A percentile compares a stretch with the other conserved stretches of the same genome.
phyloP scores from a whole-genome alignment of 208 protist species.

The Strigomonas culicis region DNA sequence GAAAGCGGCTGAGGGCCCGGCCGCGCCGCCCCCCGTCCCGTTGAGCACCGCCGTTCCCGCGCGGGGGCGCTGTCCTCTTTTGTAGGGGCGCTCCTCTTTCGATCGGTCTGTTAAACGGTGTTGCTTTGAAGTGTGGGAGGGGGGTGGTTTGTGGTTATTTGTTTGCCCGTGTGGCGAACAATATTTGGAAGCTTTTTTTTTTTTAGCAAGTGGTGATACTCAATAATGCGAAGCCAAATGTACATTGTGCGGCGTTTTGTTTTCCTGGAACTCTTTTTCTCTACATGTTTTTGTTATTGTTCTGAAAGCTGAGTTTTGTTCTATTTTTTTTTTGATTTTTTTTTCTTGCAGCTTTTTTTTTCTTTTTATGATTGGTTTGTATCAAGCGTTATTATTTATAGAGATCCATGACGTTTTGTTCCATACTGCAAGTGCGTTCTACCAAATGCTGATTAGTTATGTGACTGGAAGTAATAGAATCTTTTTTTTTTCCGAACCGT shows the following conservation, averaged over 20 bases:
- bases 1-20: no score
- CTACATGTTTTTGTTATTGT: not conserved
- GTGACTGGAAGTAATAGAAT: not conserved
- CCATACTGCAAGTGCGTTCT: not conserved
- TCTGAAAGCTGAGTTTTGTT: not conserved
- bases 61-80: no score
- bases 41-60: no score
- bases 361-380: not conserved
- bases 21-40: no score
- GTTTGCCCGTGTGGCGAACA: conserved; percentile 68
- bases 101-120: no score
- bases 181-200: conserved; percentile 63
- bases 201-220: conserved; percentile 76
- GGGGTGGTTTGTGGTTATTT: not conserved
- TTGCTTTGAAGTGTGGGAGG: no score
- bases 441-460: not conserved
- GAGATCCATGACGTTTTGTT: not conserved
- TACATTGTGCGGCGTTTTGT: conserved; percentile 54
- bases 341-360: not conserved
- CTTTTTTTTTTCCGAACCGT: not conserved
- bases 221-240: conserved; percentile 72
- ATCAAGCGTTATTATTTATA: not conserved
- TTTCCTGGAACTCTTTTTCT: not conserved
- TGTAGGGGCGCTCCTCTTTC: no score
- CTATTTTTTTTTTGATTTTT: not conserved